phyloP scores from a whole-genome alignment of 345 rosid species.

The Clarkia xantiana region DNA sequence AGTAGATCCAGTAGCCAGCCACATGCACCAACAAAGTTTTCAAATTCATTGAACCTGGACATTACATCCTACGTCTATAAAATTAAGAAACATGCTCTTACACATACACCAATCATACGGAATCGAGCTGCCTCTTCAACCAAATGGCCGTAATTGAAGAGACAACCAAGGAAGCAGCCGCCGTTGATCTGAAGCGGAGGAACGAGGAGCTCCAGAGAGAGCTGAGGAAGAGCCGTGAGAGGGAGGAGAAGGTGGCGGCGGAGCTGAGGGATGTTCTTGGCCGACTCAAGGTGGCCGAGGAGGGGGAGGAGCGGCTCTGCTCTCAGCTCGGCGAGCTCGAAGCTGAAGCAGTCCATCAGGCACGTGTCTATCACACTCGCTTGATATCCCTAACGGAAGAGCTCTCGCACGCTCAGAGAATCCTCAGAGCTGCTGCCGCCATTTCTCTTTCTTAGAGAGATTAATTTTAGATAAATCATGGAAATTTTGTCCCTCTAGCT shows the following conservation, averaged over 20 bases:
- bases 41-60: too few relatives aligned
- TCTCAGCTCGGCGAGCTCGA: slow-evolving; percentile 78
- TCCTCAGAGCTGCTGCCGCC: slow-evolving; percentile 2
- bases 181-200: slow-evolving; percentile 25
- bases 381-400: slow-evolving; percentile 42
- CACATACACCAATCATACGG: too few relatives aligned
- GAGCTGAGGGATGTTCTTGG: slow-evolving; percentile 38
- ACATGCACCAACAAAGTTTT: too few relatives aligned
- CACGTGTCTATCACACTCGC: slow-evolving; percentile 51
- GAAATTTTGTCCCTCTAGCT: too few relatives aligned
- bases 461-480: too few relatives aligned
- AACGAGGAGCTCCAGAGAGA: slow-evolving; percentile 54
- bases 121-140: too few relatives aligned
- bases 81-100: too few relatives aligned
- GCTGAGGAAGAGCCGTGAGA: slow-evolving; percentile 26
- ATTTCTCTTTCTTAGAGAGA: too few relatives aligned
- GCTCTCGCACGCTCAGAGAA: slow-evolving; percentile 32
- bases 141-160: too few relatives aligned
- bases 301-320: slow-evolving; percentile 78
- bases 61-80: too few relatives aligned
- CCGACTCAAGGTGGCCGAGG: slow-evolving; percentile 56
- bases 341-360: slow-evolving; percentile 62
- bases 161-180: background rate
- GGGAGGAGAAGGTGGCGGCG: slow-evolving; percentile 36
- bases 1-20: too few relatives aligned